Evolutionary conservation across 148 eudicot species (phyloP).

Genomic region (Pharnaceum exiguum): DNA sequence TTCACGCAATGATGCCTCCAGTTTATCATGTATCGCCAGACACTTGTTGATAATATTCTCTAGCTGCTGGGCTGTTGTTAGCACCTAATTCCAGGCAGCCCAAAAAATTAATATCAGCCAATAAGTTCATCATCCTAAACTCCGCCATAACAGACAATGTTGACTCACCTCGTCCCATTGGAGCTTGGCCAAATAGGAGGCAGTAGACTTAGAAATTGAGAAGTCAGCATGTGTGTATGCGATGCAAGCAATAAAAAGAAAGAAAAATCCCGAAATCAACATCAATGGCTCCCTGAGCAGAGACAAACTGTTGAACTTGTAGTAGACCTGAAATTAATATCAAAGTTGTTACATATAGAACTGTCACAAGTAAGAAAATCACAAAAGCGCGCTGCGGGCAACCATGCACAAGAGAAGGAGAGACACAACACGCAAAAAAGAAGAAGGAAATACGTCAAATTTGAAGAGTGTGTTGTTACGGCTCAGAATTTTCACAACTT

Average conservation of each 20-base stretch:
- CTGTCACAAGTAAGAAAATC: not conserved
- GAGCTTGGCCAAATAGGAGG: conserved; percentile 83
- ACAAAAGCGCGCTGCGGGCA: not conserved
- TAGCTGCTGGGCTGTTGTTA: conserved; percentile 68
- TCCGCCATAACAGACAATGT: not conserved
- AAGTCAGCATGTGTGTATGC: conserved; percentile 80
- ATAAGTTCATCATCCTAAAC: not conserved
- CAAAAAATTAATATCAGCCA: conserved; percentile 3
- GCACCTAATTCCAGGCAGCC: conserved; percentile 43
- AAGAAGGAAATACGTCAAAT: too few species aligned
- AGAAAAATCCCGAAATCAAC: conserved; percentile 84
- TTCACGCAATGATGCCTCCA: conserved; percentile 78
- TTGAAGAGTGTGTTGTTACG: too few species aligned
- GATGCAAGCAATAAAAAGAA: conserved; percentile 75
- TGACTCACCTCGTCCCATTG: conserved; percentile 92
- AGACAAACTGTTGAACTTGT: conserved; percentile 78
- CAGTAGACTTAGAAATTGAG: conserved; percentile 88
- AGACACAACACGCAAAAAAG: not conserved
- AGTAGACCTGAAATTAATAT: conserved; percentile 69
- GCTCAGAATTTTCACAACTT: too few species aligned
- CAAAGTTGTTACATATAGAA: not conserved
- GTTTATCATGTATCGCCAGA: conserved; percentile 59
- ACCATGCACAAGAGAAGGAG: not conserved
- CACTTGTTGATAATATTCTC: conserved; percentile 54
- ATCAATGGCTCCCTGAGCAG: conserved; percentile 85